Evolutionary conservation across 495 filamentous ascomycete species (phyloP).

Genomic region (Saxispiralis lemnorum): DNA sequence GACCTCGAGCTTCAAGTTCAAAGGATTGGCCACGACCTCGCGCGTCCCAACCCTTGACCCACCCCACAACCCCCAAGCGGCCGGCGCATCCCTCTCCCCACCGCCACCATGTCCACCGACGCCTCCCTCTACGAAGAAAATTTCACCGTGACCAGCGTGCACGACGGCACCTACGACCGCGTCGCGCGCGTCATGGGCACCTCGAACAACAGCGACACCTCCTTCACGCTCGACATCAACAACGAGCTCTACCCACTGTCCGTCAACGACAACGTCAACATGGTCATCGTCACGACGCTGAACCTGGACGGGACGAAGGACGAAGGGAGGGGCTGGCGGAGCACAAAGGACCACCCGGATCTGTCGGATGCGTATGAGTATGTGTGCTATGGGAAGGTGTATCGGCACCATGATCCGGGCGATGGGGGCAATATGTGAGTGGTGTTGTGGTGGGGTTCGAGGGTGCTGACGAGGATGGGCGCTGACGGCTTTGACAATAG

Average conservation of each 20-base stretch:
- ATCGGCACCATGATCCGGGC: slow-evolving; percentile 79
- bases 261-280: slow-evolving; percentile 52
- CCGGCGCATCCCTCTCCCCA: background rate
- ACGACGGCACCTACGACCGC: slow-evolving; percentile 82
- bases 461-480: background rate
- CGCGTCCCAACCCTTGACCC: too few species aligned
- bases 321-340: slow-evolving; percentile 51
- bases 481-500: slow-evolving; percentile 32
- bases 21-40: too few species aligned
- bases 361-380: slow-evolving; percentile 91
- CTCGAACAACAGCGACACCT: slow-evolving; percentile 49
- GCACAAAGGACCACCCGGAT: slow-evolving; percentile 52
- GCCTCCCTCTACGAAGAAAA: slow-evolving; percentile 81
- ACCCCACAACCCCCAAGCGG: too few species aligned
- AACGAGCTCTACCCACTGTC: slow-evolving; percentile 68
- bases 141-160: slow-evolving; percentile 63
- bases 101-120: slow-evolving; percentile 29
- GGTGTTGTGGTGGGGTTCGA: background rate
- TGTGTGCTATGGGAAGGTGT: slow-evolving; percentile 93
- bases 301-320: slow-evolving; percentile 55
- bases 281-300: slow-evolving; percentile 69
- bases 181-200: slow-evolving; percentile 63
- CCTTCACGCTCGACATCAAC: slow-evolving; percentile 84
- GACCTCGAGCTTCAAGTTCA: too few species aligned
- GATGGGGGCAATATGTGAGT: slow-evolving; percentile 71